Conservation (phyloP, 805 yeast genomes). For the Pichia cabralensis region DNA sequence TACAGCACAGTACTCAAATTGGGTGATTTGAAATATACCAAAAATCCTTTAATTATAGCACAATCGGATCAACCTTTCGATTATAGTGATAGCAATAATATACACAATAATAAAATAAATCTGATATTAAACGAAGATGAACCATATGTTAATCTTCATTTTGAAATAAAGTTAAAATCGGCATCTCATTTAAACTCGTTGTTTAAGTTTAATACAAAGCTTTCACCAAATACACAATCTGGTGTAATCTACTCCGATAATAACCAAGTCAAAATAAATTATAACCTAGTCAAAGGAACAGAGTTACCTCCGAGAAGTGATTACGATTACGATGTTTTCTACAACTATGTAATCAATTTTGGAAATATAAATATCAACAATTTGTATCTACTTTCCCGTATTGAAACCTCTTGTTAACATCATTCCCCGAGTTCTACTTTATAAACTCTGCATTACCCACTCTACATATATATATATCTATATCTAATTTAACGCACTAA, state of each 20-base stretch:
- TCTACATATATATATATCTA: no score
- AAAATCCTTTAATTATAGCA: conserved; percentile 20
- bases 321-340: conserved; percentile 18
- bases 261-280: conserved; percentile 9
- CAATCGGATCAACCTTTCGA: no score
- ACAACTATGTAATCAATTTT: conserved; percentile 17
- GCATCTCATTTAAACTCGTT: conserved; percentile 5
- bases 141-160: conserved; percentile 13
- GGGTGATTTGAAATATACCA: conserved; percentile 13
- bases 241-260: conserved; percentile 5
- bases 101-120: conserved; percentile 7
- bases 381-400: conserved; percentile 13
- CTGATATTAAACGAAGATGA: conserved; percentile 21
- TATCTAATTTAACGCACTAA: no score
- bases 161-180: conserved; percentile 13
- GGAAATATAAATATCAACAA: conserved; percentile 16
- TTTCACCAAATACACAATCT: conserved; percentile 2
- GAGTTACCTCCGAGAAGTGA: conserved; percentile 19
- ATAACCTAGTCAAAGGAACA: conserved; percentile 16
- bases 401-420: conserved; percentile 1
- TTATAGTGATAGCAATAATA: no score
- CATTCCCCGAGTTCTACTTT: background rate
- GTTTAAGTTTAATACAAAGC: conserved; percentile 3
- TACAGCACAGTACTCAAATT: conserved; percentile 10
- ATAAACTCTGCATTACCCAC: background rate